Conservation (phyloP, 2,329 filamentous ascomycete genomes). For the Apiospora kogelbergensis region DNA sequence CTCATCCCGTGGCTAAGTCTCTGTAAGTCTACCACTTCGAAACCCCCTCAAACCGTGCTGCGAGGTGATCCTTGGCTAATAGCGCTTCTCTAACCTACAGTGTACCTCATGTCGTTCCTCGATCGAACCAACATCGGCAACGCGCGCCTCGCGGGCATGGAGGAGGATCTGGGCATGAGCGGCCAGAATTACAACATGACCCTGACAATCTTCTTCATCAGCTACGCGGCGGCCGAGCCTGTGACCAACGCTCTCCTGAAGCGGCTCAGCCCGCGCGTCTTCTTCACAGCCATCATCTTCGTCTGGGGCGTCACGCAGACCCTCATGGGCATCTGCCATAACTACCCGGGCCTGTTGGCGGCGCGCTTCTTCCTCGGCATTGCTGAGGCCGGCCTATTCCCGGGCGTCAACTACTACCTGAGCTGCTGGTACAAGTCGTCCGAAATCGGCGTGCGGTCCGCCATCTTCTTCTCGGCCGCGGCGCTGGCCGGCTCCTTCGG, state of each 20-base stretch:
- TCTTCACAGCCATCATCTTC: constrained; percentile 79
- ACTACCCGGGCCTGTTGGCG: constrained; percentile 64
- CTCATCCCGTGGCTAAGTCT: constrained; percentile 1
- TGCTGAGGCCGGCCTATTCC: constrained; percentile 75
- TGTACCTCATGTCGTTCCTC: constrained; percentile 73
- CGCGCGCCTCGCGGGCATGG: constrained; percentile 59
- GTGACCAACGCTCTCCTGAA: constrained; percentile 81
- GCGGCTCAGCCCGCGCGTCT: constrained; percentile 71
- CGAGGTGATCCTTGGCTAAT: not conserved
- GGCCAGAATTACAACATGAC: constrained; percentile 69
- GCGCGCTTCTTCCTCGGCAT: constrained; percentile 71
- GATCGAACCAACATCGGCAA: constrained; percentile 75
- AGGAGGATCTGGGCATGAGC: constrained; percentile 58
- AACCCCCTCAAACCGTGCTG: not conserved
- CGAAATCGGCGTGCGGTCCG: constrained; percentile 45
- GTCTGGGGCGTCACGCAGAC: constrained; percentile 70
- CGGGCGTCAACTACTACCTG: constrained; percentile 76
- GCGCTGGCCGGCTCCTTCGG: constrained; percentile 78
- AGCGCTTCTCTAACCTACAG: constrained; percentile 50
- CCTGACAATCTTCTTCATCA: constrained; percentile 83
- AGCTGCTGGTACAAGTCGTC: constrained; percentile 80
- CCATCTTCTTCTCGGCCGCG: constrained; percentile 81
- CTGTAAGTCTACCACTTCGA: not conserved
- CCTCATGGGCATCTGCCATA: constrained; percentile 65
- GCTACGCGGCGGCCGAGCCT: constrained; percentile 77